These are phyloP conservation scores for Fusarium sp. DNA, from an alignment of 2,329 filamentous ascomycete species.

Conservation along the genomic window DNA sequence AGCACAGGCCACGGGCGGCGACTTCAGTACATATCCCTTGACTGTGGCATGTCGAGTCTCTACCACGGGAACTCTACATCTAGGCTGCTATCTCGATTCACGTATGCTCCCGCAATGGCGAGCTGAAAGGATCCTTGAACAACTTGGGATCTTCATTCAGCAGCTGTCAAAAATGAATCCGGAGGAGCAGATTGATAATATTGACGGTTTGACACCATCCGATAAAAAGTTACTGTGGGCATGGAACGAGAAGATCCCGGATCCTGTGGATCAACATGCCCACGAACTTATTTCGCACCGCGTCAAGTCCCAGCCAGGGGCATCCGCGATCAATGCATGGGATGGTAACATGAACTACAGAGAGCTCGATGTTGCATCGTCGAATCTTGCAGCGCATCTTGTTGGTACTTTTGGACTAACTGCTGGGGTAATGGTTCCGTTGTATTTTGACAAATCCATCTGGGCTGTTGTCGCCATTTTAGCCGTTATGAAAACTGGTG, in stretches of 20 bases:
- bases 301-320: not conserved
- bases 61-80: not conserved
- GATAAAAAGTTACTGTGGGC: slow-evolving; percentile 10
- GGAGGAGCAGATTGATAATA: not conserved
- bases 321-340: slow-evolving; percentile 14
- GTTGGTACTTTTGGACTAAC: not conserved
- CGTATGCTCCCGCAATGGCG: slow-evolving; percentile 12
- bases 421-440: not conserved
- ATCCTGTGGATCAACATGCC: not conserved
- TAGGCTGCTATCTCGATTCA: slow-evolving; percentile 14
- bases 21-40: slow-evolving; percentile 15
- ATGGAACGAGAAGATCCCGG: slow-evolving; percentile 17
- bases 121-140: slow-evolving; percentile 6
- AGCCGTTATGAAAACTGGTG: slow-evolving; percentile 14
- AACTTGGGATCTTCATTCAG: slow-evolving; percentile 1
- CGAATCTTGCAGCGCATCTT: slow-evolving; percentile 17
- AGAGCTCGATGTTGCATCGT: slow-evolving; percentile 17
- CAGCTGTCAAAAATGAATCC: slow-evolving; percentile 4
- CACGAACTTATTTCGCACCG: slow-evolving; percentile 19
- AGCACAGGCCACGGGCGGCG: not conserved
- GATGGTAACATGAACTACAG: slow-evolving; percentile 27
- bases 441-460: slow-evolving; percentile 23
- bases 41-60: slow-evolving; percentile 12
- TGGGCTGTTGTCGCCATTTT: slow-evolving; percentile 15
- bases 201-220: not conserved